A percentile compares a stretch with the other conserved stretches of the same genome.
Conservation (phyloP, 176 grass and related monocot genomes). For the Juncus inflexus region DNA sequence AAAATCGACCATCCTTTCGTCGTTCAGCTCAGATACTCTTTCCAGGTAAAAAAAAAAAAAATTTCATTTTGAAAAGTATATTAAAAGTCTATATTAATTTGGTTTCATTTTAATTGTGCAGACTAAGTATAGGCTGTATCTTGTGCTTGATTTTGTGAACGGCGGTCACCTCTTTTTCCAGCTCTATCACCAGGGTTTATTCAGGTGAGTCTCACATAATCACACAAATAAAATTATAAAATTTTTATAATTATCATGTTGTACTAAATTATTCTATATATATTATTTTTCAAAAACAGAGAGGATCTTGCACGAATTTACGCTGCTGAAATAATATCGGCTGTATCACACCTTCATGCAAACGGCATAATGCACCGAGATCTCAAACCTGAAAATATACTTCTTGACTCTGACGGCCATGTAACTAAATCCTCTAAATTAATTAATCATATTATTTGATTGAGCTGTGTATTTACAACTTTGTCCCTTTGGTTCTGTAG, state of each 20-base stretch:
- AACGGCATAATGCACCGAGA: slow-evolving; percentile 99
- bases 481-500: slow-evolving; percentile 18
- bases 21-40: slow-evolving; percentile 95
- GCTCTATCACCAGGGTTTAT: slow-evolving; percentile 95
- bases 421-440: slow-evolving; percentile 35
- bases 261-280: slow-evolving; percentile 19
- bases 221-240: neutral
- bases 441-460: slow-evolving; percentile 3
- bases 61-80: neutral
- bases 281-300: slow-evolving; percentile 39
- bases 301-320: slow-evolving; percentile 89
- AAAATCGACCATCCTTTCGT: slow-evolving; percentile 97
- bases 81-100: too few species aligned
- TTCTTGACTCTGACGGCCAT: slow-evolving; percentile 87
- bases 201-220: slow-evolving; percentile 54
- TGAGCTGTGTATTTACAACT: neutral
- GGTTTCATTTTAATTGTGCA: slow-evolving; percentile 29
- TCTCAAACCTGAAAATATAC: slow-evolving; percentile 98
- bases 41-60: slow-evolving; percentile 54
- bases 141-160: slow-evolving; percentile 94
- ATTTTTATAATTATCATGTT: neutral
- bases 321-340: slow-evolving; percentile 86
- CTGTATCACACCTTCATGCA: slow-evolving; percentile 82
- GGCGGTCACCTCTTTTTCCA: slow-evolving; percentile 98
- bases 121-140: slow-evolving; percentile 94